phyloP scores from a whole-genome alignment of 2,329 filamentous ascomycete species.

The Arthrobotrys musiformis region DNA sequence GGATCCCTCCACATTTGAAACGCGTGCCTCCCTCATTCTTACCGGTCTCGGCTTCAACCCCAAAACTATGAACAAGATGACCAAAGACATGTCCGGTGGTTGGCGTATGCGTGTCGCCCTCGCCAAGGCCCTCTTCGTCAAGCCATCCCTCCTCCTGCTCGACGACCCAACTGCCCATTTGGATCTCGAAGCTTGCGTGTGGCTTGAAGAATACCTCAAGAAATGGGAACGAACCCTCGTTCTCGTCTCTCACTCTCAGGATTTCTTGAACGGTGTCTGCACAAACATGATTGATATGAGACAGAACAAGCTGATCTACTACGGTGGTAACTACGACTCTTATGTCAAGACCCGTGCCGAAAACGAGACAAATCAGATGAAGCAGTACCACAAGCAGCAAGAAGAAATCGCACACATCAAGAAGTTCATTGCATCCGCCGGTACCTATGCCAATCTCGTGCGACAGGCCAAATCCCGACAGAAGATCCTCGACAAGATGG shows the following conservation, averaged over 20 bases:
- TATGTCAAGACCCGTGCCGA: slow-evolving; percentile 86
- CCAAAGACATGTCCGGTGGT: slow-evolving; percentile 99
- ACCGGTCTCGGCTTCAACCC: slow-evolving; percentile 99
- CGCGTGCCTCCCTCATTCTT: slow-evolving; percentile 92
- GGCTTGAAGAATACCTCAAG: slow-evolving; percentile 99
- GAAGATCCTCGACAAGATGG: slow-evolving; percentile 99
- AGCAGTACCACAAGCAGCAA: slow-evolving; percentile 98
- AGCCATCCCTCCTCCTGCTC: slow-evolving; percentile 92
- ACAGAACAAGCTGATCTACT: slow-evolving; percentile 87
- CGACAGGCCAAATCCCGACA: slow-evolving; percentile 98
- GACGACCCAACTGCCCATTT: slow-evolving; percentile 99
- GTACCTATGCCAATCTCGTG: slow-evolving; percentile 99
- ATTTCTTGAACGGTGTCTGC: slow-evolving; percentile 99
- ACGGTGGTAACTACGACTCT: slow-evolving; percentile 99
- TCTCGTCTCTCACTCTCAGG: slow-evolving; percentile 96
- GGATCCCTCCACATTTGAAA: slow-evolving; percentile 97
- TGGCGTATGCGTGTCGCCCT: slow-evolving; percentile 99
- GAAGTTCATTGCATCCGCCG: slow-evolving; percentile 99
- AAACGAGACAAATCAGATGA: slow-evolving; percentile 97
- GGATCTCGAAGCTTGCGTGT: slow-evolving; percentile 99
- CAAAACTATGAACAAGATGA: slow-evolving; percentile 97
- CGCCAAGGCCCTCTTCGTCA: slow-evolving; percentile 97
- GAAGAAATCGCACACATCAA: slow-evolving; percentile 99
- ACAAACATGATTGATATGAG: slow-evolving; percentile 99
- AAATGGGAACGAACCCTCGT: slow-evolving; percentile 99